Percentiles rank a stretch among this genome's conserved stretches.
Conservation (phyloP, 495 filamentous ascomycete genomes). For the Penicillium atrosanguineum region DNA sequence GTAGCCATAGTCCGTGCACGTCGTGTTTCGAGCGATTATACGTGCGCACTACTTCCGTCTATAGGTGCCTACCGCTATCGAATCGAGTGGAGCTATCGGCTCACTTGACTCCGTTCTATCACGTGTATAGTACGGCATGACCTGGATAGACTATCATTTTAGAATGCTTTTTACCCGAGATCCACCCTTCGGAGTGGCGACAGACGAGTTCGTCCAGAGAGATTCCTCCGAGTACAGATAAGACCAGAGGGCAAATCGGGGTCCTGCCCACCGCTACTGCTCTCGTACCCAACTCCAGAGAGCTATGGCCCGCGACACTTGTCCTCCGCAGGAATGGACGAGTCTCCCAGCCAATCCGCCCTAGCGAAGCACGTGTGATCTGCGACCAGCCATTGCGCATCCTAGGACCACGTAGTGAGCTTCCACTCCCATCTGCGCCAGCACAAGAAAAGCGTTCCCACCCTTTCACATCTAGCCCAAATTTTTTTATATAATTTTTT, state of each 20-base stretch:
- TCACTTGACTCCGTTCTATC: neutral
- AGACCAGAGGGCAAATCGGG: neutral
- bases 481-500: too few species aligned
- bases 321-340: constrained; percentile 4
- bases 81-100: neutral
- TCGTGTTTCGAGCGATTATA: neutral
- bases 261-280: too few species aligned
- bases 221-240: neutral
- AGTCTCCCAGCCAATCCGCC: constrained; percentile 14
- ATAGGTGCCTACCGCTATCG: neutral
- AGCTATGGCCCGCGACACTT: neutral
- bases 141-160: neutral
- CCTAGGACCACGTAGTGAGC: neutral
- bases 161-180: neutral
- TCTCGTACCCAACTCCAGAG: neutral
- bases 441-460: neutral
- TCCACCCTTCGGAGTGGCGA: neutral
- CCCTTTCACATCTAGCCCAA: neutral
- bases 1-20: constrained; percentile 10
- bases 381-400: constrained; percentile 7
- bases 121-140: neutral
- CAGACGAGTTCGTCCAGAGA: neutral
- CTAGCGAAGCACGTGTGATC: constrained; percentile 10
- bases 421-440: neutral
- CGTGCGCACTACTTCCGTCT: too few species aligned